Base-by-base conservation (phyloP, 495 filamentous ascomycete genomes). In the Neurospora sp. region DNA sequence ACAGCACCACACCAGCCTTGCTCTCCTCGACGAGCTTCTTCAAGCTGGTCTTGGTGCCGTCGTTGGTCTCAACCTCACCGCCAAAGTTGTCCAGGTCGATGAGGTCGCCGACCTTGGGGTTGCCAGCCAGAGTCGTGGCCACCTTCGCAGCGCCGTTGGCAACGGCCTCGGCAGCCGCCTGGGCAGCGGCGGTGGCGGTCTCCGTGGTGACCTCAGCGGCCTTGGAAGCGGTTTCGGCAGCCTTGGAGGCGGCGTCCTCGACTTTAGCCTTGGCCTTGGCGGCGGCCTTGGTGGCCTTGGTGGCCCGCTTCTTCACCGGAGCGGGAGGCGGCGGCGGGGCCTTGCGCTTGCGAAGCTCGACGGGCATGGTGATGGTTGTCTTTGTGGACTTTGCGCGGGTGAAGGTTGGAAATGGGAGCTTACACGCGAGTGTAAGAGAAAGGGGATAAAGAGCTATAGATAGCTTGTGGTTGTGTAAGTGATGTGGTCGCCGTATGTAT, bases 1-100 rank as follows among this genome's bases (percentile, higher is more conserved):
- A 98, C 39, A 99, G 81, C 18, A 97, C 92, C 31, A 98, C 92
- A 27, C 96, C 95, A 70, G 86, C 85, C 83, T 93, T 90, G 85
- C 94, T 95, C 75, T 90, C 87, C 54, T 93, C 91, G 18, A 98
- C 89, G 35, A 99, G 88, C 71, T 85, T 85, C 82, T 91, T 88
- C 70, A 99, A 84, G 1, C 88, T 94, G 14, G 91, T 93, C 80
- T 90, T 93, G 44, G 81, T 81, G 75, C 93, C 94, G 76, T 97
- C 92, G 76, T 98, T 88, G 71, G 90, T 95, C 83, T 94, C 89
- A 73, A 99, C 80, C 77, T 94, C 90, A 73, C 93, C 92, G 77
- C 93, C 92, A 82, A 97, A 95, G 40, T 82, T 85, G 37, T 92
- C 88, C 69, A 96, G 86, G 41, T 83, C 78, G 78, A 97, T 84